phyloP scores from a whole-genome alignment of 140 eudicot genomes.

The Stevia rebaudiana region DNA sequence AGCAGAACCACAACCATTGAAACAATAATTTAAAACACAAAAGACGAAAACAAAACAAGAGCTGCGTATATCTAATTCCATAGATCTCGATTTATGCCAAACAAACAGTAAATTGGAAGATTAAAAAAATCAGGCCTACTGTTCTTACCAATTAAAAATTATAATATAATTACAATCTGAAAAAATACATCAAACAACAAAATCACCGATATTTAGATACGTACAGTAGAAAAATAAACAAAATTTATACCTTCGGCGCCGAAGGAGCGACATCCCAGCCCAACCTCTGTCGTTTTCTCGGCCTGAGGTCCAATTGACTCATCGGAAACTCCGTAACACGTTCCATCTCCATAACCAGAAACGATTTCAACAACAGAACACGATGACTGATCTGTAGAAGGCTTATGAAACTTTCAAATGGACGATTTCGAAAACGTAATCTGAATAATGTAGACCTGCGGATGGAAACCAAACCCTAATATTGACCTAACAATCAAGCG shows the following conservation, averaged over 20 bases:
- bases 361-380: not conserved
- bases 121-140: not conserved
- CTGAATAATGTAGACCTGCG: constrained; percentile 19
- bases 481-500: constrained; percentile 31
- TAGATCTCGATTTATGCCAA: not conserved
- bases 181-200: constrained; percentile 9
- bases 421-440: constrained; percentile 15
- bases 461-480: constrained; percentile 32
- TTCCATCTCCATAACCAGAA: constrained; percentile 68
- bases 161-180: constrained; percentile 30
- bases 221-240: not conserved
- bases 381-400: not conserved
- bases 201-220: not conserved
- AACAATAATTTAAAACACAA: not conserved
- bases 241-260: constrained; percentile 51
- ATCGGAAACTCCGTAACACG: constrained; percentile 76
- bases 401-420: constrained; percentile 6
- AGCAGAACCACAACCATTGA: not conserved
- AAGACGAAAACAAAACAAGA: not conserved
- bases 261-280: constrained; percentile 84
- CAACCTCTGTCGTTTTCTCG: constrained; percentile 66
- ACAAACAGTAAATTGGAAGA: not conserved
- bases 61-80: not conserved
- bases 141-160: constrained; percentile 3
- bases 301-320: constrained; percentile 59